Evolutionary conservation across 2,329 filamentous ascomycete genomes (phyloP), one percentile per base, ranked within the genome.

Genomic region (Helminthosporium solani): DNA sequence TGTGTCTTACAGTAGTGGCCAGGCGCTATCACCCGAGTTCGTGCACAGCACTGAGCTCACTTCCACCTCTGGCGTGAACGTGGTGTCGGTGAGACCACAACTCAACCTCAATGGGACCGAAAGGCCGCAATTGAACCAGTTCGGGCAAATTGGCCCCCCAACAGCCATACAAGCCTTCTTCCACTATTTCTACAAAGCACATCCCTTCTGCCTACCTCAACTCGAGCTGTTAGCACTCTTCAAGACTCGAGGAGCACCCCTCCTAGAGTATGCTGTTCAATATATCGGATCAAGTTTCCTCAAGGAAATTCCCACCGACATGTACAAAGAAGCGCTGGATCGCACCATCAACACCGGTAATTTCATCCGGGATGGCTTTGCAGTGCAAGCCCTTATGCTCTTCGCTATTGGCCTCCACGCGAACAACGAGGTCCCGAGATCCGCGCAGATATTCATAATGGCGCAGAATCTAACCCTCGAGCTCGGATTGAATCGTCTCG

Each of bases 321-420:
- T 69, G 25, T 75, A 78, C 52, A 73, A 74, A 34, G 63, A 72
- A 18, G 66, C 66, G 0, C 37, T 72, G 28, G 57, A 66, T 19
- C 61, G 60, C 21, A 44, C 61, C 9, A 60, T 72, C 35, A 48
- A 62, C 40, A 66, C 56, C 35, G 62, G 62, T 15, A 61, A 58
- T 33, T 63, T 61, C 25, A 46, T 61, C 23, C 61, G 63, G 46
- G 68, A 72, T 42, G 64, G 63, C 0, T 88, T 83, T 62, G 73
- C 85, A 3, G 83, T 95, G 0, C 91, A 96, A 71, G 84, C 88
- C 2, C 77, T 94, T 64, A 71, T 95, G 35, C 75, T 96, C 3
- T 80, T 90, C 43, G 79, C 90, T 18, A 84, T 96, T 52, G 85
- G 84, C 0, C 76, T 95, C 7, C 88, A 96, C 63, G 88, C 88